A percentile compares a stretch with the other conserved stretches of the same genome.
phyloP scores from a whole-genome alignment of 495 filamentous ascomycete genomes.

The Hyaloscypha bicolor region DNA sequence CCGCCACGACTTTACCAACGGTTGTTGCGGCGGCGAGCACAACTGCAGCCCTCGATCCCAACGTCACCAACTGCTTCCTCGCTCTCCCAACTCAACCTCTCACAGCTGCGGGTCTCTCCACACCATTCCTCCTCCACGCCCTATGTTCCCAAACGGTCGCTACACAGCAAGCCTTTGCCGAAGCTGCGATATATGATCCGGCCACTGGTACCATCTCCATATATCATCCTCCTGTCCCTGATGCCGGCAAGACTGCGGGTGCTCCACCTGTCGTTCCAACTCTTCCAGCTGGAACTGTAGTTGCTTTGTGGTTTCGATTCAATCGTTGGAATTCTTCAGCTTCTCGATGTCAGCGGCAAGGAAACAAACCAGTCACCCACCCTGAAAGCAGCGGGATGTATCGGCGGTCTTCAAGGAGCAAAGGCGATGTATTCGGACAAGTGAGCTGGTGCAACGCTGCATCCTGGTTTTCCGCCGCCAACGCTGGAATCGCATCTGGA shows the following conservation, averaged over 20 bases:
- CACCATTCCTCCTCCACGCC: conserved; percentile 10
- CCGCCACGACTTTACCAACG: neutral
- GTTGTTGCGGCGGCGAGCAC: too few species aligned
- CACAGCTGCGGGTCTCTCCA: conserved; percentile 3
- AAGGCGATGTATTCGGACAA: conserved; percentile 7
- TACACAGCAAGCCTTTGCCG: conserved; percentile 10
- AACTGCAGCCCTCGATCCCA: conserved; percentile 11
- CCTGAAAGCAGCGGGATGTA: neutral
- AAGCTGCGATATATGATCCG: conserved; percentile 10
- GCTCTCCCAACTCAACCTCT: neutral
- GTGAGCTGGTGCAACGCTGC: conserved; percentile 6
- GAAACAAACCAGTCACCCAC: neutral
- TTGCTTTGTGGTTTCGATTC: conserved; percentile 7
- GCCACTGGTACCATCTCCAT: conserved; percentile 1
- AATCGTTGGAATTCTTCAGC: conserved; percentile 2
- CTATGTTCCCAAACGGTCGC: conserved; percentile 4
- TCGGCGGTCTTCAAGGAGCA: neutral
- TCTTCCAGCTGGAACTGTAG: neutral
- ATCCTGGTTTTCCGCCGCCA: neutral
- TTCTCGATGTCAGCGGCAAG: conserved; percentile 1
- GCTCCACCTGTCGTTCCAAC: neutral
- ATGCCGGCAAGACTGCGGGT: neutral
- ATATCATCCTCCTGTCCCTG: neutral
- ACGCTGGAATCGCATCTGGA: conserved; percentile 1
- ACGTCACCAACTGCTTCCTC: conserved; percentile 1